Conservation (phyloP, 2,329 filamentous ascomycete species). For the Nigrospora sphaerica region DNA sequence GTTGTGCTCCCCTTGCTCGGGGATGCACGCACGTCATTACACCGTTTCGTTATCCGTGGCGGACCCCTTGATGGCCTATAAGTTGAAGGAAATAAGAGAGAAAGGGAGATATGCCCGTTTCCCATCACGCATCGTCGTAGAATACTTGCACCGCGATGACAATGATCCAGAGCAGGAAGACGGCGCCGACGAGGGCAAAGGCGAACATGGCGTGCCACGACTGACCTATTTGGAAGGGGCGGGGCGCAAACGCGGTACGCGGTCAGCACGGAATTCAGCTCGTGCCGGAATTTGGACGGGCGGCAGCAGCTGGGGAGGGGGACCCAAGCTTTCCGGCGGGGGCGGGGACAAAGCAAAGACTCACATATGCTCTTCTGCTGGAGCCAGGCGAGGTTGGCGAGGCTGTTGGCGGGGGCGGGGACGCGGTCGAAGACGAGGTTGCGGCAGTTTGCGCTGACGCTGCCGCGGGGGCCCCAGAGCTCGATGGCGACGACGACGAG, state of each 20-base stretch:
- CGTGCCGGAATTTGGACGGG: too few species aligned
- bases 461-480: conserved; percentile 54
- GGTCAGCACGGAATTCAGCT: neutral
- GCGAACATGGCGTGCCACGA: conserved; percentile 60
- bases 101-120: too few species aligned
- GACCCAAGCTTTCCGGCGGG: neutral
- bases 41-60: too few species aligned
- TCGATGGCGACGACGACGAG: conserved; percentile 55
- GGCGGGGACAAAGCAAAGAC: conserved; percentile 10
- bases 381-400: conserved; percentile 55
- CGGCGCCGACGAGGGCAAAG: conserved; percentile 50
- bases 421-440: conserved; percentile 45
- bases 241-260: conserved; percentile 6
- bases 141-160: conserved; percentile 62
- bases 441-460: conserved; percentile 53
- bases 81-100: too few species aligned
- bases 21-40: neutral
- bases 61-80: neutral
- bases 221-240: conserved; percentile 34
- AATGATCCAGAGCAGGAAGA: conserved; percentile 63
- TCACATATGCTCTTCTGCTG: conserved; percentile 57
- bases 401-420: conserved; percentile 39
- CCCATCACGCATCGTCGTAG: conserved; percentile 20
- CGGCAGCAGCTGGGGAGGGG: too few species aligned
- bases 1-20: neutral